A percentile compares a stretch with the other conserved stretches of the same genome.
Conservation (phyloP, 208 protist species). For the Leishmania braziliensis region DNA sequence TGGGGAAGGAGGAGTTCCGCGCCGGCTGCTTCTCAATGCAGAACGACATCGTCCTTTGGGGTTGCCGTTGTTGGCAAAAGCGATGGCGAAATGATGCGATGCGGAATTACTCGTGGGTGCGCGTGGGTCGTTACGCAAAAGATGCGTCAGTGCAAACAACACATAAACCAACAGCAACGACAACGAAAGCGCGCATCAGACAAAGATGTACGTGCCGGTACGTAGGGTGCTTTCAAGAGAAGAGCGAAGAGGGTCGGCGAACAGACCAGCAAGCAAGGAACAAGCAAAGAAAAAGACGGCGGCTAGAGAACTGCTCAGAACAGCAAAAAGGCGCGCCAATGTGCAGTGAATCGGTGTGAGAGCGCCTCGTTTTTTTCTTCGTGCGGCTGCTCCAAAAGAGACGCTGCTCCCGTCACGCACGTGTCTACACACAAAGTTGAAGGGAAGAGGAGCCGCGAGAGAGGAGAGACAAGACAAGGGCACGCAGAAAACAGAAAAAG, state of each 20-base stretch:
- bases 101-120: background rate
- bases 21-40: conserved; percentile 27
- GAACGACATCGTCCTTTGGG: conserved; percentile 39
- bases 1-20: conserved; percentile 63
- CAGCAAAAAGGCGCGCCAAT: conserved; percentile 14
- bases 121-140: background rate
- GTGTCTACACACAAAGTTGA: background rate
- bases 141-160: background rate
- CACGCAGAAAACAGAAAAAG: background rate
- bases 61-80: background rate
- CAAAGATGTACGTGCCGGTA: background rate
- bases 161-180: no score
- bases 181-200: background rate
- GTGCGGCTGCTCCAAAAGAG: background rate
- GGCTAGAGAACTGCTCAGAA: conserved; percentile 2
- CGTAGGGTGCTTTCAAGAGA: background rate
- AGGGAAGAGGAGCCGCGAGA: background rate
- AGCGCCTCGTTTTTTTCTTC: no score
- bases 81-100: background rate
- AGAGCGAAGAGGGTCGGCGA: background rate
- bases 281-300: background rate
- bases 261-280: background rate
- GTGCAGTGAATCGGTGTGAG: background rate
- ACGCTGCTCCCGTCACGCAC: background rate
- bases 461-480: conserved; percentile 11